Evolutionary conservation across 352 stramenopile species (phyloP), one percentile per base, ranked within the genome.

Genomic region (Pythium phragmiticola): DNA sequence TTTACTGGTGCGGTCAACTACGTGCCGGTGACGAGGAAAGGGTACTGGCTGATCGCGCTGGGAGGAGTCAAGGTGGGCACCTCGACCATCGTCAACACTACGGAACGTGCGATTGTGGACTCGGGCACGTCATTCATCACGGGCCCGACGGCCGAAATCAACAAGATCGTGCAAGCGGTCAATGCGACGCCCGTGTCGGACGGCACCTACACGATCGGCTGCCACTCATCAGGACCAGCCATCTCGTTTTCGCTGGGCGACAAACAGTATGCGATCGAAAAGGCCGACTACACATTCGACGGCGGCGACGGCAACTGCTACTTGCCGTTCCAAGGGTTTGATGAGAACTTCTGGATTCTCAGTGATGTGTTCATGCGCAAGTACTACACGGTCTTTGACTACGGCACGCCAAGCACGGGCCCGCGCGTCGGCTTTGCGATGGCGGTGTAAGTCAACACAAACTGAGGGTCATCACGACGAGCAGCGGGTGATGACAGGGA

Each of bases 341-440:
- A 98, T 72, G 92, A 98, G 66, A 75, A 78, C 9, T 78, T 90
- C 21, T 93, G 84, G 84, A 90, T 93, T 59, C 83, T 99, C 57
- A 97, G 95, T 49, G 92, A 98, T 65, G 83, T 97, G 23, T 98
- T 98, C 79, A 98, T 98, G 88, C 81, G 91, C 72, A 97, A 97
- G 76, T 96, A 97, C 75, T 98, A 98, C 84, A 92, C 85, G 19
- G 86, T 98, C 30, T 98, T 98, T 50, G 93, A 98, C 77, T 96
- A 82, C 78, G 87, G 77, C 33, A 84, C 81, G 4, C 68, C 79
- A 54, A 48, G 75, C 2, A 72, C 75, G 61, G 89, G 92, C 51
- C 76, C 92, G n/a, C 87, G 87, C 50, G 73, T 97, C 33, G 91
- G 91, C 12, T 93, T 98, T 69, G 91, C 91, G 16, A 67, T 80